Percentiles rank a stretch among this genome's conserved stretches.
Evolutionary conservation across 2,329 filamentous ascomycete species (phyloP).

Genomic region (Epichloe brachyelytri): DNA sequence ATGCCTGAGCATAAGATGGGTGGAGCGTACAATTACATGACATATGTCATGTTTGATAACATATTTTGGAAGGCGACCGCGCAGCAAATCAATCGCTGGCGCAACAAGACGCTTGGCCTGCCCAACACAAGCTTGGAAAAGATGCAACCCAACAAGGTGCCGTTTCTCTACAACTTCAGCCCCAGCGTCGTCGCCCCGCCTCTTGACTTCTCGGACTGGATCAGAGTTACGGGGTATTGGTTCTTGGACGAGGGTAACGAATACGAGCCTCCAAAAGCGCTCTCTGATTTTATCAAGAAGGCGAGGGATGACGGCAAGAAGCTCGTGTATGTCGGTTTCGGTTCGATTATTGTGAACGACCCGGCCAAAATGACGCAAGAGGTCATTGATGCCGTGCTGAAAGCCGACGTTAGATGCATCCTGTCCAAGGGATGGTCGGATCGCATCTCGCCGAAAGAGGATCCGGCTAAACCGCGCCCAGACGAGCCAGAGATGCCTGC

Average conservation of each 20-base stretch:
- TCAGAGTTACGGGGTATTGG: conserved; percentile 95
- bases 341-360: conserved; percentile 87
- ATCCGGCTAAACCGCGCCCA: conserved; percentile 33
- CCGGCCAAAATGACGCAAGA: conserved; percentile 79
- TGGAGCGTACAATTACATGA: conserved; percentile 87
- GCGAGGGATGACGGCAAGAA: conserved; percentile 76
- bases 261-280: conserved; percentile 63
- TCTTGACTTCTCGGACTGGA: conserved; percentile 94
- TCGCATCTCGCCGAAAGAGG: conserved; percentile 42
- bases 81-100: conserved; percentile 85
- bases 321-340: conserved; percentile 93
- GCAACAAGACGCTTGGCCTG: conserved; percentile 65
- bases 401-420: conserved; percentile 88
- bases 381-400: conserved; percentile 82
- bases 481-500: conserved; percentile 55
- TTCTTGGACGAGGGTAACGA: conserved; percentile 67
- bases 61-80: conserved; percentile 94
- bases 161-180: conserved; percentile 95
- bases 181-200: conserved; percentile 88
- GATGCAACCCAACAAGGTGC: conserved; percentile 94
- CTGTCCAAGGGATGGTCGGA: conserved; percentile 97
- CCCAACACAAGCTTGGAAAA: conserved; percentile 75
- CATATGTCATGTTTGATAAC: conserved; percentile 92
- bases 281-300: conserved; percentile 70
- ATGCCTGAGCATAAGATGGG: conserved; percentile 90